Percentiles rank a stretch among this genome's conserved stretches.
Evolutionary conservation across 1,284 basidiomycete species (phyloP).

Genomic region (Trichosporon coremiiforme): DNA sequence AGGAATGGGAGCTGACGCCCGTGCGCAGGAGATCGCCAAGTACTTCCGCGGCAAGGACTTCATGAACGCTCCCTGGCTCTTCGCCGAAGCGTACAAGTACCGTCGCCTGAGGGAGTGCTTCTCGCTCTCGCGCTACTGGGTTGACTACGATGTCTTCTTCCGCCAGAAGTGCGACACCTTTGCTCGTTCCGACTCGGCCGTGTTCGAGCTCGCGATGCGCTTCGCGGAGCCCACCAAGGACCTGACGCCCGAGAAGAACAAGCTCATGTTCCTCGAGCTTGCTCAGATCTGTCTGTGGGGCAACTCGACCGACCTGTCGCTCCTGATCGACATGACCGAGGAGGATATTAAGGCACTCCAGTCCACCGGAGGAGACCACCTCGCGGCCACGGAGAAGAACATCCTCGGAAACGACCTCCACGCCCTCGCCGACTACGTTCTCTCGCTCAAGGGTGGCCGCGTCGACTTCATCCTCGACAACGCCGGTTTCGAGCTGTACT

Average conservation of each 20-base stretch:
- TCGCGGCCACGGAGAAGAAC: constrained; percentile 95
- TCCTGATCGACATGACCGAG: constrained; percentile 98
- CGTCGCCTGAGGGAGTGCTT: constrained; percentile 94
- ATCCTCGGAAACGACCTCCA: constrained; percentile 61
- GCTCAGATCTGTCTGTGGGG: constrained; percentile 95
- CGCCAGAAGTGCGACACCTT: constrained; percentile 96
- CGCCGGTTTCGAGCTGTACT: constrained; percentile 86
- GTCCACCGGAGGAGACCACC: constrained; percentile 90
- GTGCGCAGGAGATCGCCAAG: constrained; percentile 72
- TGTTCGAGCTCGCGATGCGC: constrained; percentile 91
- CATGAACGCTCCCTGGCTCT: constrained; percentile 92
- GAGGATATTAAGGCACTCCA: constrained; percentile 98
- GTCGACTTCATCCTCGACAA: constrained; percentile 75
- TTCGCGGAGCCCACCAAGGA: constrained; percentile 80
- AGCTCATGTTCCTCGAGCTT: constrained; percentile 89
- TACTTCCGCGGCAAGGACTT: constrained; percentile 96
- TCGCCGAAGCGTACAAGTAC: constrained; percentile 98
- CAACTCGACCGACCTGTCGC: constrained; percentile 93
- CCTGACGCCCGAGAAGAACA: constrained; percentile 71
- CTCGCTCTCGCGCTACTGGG: constrained; percentile 88
- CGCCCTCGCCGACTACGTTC: constrained; percentile 79
- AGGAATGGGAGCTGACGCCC: neutral
- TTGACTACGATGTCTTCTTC: constrained; percentile 78
- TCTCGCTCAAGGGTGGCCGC: constrained; percentile 74
- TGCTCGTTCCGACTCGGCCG: constrained; percentile 85